These are phyloP conservation scores for Erodium trifolium DNA, from an alignment of 441 rosid species.

Conservation along the genomic window DNA sequence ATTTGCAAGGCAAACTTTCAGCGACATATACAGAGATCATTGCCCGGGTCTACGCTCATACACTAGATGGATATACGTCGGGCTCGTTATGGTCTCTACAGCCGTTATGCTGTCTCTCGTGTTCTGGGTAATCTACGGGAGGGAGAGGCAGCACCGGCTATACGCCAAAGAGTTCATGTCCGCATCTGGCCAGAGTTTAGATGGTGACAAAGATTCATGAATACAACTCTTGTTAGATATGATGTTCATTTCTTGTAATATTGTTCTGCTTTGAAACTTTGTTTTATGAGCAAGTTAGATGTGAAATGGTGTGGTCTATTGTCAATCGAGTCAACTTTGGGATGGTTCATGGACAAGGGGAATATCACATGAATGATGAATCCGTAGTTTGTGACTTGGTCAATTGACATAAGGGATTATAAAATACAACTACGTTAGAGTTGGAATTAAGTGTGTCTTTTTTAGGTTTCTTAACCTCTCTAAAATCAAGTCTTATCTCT, in stretches of 20 bases:
- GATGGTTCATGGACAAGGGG: no score
- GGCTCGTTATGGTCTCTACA: slow-evolving; percentile 37
- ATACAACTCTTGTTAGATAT: neutral
- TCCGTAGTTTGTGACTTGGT: no score
- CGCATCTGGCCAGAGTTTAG: neutral
- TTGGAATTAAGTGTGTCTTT: no score
- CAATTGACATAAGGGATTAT: no score
- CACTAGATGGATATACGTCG: slow-evolving; percentile 47
- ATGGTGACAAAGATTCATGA: neutral
- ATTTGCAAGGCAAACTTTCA: slow-evolving; percentile 38
- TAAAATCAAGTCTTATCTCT: no score
- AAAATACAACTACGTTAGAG: no score
- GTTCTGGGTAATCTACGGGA: slow-evolving; percentile 40
- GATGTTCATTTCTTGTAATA: neutral
- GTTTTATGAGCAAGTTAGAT: neutral
- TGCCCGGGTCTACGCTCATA: slow-evolving; percentile 42
- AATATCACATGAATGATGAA: no score
- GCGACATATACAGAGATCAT: slow-evolving; percentile 30
- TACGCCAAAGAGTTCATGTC: slow-evolving; percentile 1
- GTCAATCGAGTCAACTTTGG: neutral
- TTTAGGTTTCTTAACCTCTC: no score
- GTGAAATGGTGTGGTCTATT: neutral
- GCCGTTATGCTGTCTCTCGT: slow-evolving; percentile 42
- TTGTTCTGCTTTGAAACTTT: neutral
- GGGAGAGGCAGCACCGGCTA: slow-evolving; percentile 1